Evolutionary conservation across 768 basidiomycete species (phyloP), one percentile per base, ranked within the genome.

Genomic region (Termitomyces bulborhizus): DNA sequence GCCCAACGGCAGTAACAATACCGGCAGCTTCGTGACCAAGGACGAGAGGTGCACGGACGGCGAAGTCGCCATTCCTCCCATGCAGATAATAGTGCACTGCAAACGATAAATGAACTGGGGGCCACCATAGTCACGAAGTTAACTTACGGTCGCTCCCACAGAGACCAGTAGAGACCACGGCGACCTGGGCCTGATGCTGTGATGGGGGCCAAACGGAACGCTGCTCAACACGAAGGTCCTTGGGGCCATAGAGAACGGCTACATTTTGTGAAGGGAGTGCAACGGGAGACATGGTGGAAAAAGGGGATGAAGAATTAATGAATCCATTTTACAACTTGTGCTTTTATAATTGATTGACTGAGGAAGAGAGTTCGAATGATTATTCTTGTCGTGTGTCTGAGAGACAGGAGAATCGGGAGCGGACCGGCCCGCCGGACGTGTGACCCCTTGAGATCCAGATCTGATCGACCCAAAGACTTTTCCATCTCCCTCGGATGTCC

Each of bases 11-110:
- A 54, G 87, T 86, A 64, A 98, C 75, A 64, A 90, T 70, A 34
- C 94, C 95, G n/a, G 90, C 83, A 0, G 93, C 80, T 75, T 98
- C 95, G 70, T 98, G 95, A 26, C 95, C 96, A 32, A 98, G 86
- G 45, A 94, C 87, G 56, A 98, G 82, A 4, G 95, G 94, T 6
- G 83, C 77, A 57, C 83, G 87, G 58, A 97, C 77, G 49, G 84
- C 86, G 72, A 95, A 97, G 69, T 93, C 91, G 46, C 94, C 95
- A 69, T 97, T 98, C 42, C 91, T 83, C 21, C 89, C 93, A 63
- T 93, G 86, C 32, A 75, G 69, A 71, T 89, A 97, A 74, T 98
- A 97, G 71, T 97, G 95, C 9, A 95, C 93, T 95, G 62, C 13
- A 53, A 24, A 34, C 24, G 57, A 55, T 34, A 50, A 47, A 51